Conservation (phyloP, 176 grass and related monocot species). For the Bolboschoenus planiculmis region DNA sequence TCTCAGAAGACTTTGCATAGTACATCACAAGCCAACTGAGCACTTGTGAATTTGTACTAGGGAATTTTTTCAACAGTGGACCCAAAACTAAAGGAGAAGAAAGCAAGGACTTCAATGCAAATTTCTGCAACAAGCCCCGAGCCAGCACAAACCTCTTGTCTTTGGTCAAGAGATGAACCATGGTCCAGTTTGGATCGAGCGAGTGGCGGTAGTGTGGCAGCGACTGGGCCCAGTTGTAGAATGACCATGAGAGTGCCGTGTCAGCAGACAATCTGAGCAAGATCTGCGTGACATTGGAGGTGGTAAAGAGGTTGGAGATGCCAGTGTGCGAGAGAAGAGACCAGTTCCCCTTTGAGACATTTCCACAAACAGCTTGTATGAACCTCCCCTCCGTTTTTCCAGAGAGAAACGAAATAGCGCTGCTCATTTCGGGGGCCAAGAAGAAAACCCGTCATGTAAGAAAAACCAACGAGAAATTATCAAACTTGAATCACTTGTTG, state of each 20-base stretch:
- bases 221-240: constrained; percentile 37
- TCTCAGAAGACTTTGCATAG: constrained; percentile 27
- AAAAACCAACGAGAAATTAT: background rate
- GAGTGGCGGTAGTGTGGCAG: constrained; percentile 43
- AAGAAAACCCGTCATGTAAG: background rate
- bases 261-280: constrained; percentile 29
- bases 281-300: constrained; percentile 30
- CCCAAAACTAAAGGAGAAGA: constrained; percentile 34
- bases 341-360: constrained; percentile 34
- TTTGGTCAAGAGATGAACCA: constrained; percentile 37
- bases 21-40: constrained; percentile 36
- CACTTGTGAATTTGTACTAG: constrained; percentile 22
- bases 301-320: constrained; percentile 20
- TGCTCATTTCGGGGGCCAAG: background rate
- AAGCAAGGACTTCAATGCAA: constrained; percentile 31
- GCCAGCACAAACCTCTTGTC: constrained; percentile 18
- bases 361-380: constrained; percentile 46
- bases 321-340: constrained; percentile 9
- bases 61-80: constrained; percentile 18
- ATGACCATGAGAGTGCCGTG: constrained; percentile 29
- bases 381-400: constrained; percentile 22
- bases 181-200: constrained; percentile 35
- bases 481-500: too few species aligned
- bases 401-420: background rate
- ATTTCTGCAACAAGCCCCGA: constrained; percentile 29